Conservation (phyloP, 805 yeast genomes). For the fission yeast (Schizosaccharomyces pombe) region ASM294v3 CU329670.1:1049501-1050000, state of each 20-base stretch:
- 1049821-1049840: conserved; percentile 85
- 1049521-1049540: conserved; percentile 78
- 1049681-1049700: conserved; percentile 87
- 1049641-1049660: conserved; percentile 82
- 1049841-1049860: conserved; percentile 96
- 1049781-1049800: conserved; percentile 86
- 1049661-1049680: conserved; percentile 84
- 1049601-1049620: conserved; percentile 70
- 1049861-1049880: conserved; percentile 94
- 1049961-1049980: conserved; percentile 68
- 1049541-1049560: conserved; percentile 75
- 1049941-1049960: conserved; percentile 70
- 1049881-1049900: conserved; percentile 82
- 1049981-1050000: conserved; percentile 96
- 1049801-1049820: conserved; percentile 88
- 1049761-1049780: conserved; percentile 88
- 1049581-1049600: conserved; percentile 64
- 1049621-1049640: conserved; percentile 81
- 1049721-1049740: conserved; percentile 94
- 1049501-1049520: conserved; percentile 84
- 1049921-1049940: conserved; percentile 79
- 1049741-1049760: conserved; percentile 87
- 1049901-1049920: conserved; percentile 66
- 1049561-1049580: conserved; percentile 87
- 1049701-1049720: conserved; percentile 82